Evolutionary conservation across 2,329 filamentous ascomycete species (phyloP), one percentile per base, ranked within the genome.

Genomic region (Lecanicillium sp.): DNA sequence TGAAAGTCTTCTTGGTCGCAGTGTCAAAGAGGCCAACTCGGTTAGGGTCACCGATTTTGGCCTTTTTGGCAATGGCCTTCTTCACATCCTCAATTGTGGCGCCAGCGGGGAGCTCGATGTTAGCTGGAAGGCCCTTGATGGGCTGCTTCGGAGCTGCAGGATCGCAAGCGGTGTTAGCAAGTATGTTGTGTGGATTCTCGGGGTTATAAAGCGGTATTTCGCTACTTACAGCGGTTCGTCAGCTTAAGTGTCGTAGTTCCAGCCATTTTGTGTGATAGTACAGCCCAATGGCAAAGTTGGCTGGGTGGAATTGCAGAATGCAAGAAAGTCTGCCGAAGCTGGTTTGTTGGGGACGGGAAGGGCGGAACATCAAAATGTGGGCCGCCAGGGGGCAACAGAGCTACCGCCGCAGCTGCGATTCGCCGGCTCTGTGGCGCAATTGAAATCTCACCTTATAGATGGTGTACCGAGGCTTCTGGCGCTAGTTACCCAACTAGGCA

Each of bases 21-120:
- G 78, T 71, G 47, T 80, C 73, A 51, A 72, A 79, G 41, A 82
- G 62, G 20, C 78, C 78, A 44, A 82, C 65, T 41, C 76, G 74
- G 59, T 81, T 78, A 54, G 65, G 67, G 57, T 81, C 77, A 43
- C 59, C 56, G 34, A 78, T 63, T 33, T 65, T 65, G 13, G 67
- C 58, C 45, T 65, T 57, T 47, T 67, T 65, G 27, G 78, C 75
- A 39, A 82, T 61, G 29, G 62, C 49, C 29, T 60, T 59, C 64
- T 82, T 80, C 47, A 75, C 65, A 53, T 77, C 70, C 50, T 81
- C 75, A 42, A 81, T 66, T 8, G 73, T 80, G 42, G 74, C 65
- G 43, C 68, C 60, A 43, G 56, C 45, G 18, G 67, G 54, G 15
- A 78, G 48, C 43, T 74, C 66, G 49, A 78, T 48, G 15, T 67